phyloP scores from a whole-genome alignment of 2,329 filamentous ascomycete genomes.

The Ampelomyces quisqualis region DNA sequence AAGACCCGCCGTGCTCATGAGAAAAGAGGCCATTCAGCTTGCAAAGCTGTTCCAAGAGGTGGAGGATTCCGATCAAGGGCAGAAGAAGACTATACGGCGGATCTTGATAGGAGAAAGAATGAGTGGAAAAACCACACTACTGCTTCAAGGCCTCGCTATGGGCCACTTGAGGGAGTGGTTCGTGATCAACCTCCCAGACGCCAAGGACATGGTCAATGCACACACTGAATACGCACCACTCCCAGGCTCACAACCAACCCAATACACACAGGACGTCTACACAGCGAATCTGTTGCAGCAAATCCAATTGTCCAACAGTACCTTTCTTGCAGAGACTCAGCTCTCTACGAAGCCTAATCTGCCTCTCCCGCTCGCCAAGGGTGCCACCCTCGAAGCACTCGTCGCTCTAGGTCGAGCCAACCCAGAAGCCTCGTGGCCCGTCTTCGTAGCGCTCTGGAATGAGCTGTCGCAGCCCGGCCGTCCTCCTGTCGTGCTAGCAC shows the following conservation, averaged over 20 bases:
- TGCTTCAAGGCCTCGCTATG: constrained; percentile 81
- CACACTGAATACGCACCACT: constrained; percentile 78
- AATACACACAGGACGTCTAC: constrained; percentile 78
- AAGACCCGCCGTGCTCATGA: constrained; percentile 74
- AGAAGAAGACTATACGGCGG: constrained; percentile 60
- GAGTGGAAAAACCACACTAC: constrained; percentile 82
- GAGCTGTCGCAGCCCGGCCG: constrained; percentile 66
- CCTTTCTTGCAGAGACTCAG: constrained; percentile 58
- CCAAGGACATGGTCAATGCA: constrained; percentile 76
- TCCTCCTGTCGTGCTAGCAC: constrained; percentile 68
- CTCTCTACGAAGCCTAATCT: constrained; percentile 59
- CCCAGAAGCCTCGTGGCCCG: constrained; percentile 73
- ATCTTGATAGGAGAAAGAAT: constrained; percentile 72
- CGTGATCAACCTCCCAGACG: constrained; percentile 86
- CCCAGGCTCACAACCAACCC: constrained; percentile 52
- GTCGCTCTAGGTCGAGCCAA: constrained; percentile 70
- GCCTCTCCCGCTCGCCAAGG: constrained; percentile 58
- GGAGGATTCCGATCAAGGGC: too few relatives aligned
- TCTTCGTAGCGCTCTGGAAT: constrained; percentile 77
- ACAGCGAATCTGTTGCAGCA: constrained; percentile 71
- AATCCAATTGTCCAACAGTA: constrained; percentile 70
- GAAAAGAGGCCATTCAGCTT: constrained; percentile 74
- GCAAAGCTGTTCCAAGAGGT: constrained; percentile 51
- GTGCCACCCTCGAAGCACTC: constrained; percentile 66
- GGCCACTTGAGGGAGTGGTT: constrained; percentile 83